These are phyloP conservation scores for Guillardia theta DNA, from an alignment of 78 protist genomes.

Conservation along the genomic window DNA sequence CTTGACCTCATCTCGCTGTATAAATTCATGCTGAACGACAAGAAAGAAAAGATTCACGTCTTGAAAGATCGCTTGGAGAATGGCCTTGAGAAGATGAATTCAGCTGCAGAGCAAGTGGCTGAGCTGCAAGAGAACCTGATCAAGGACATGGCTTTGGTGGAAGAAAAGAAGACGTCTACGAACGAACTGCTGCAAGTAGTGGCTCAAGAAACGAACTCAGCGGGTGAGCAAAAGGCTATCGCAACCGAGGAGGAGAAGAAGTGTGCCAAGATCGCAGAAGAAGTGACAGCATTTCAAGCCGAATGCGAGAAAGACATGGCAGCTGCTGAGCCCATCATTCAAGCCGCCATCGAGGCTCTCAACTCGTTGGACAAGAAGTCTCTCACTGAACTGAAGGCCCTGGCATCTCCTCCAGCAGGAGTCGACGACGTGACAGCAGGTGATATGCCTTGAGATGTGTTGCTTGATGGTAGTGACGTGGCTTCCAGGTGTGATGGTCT, in stretches of 20 bases:
- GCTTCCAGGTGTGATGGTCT: slow-evolving; percentile 58
- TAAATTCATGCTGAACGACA: slow-evolving; percentile 53
- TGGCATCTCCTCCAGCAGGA: slow-evolving; percentile 54
- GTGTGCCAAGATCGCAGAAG: background rate
- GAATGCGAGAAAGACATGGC: slow-evolving; percentile 51
- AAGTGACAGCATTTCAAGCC: slow-evolving; percentile 47
- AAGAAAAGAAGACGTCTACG: slow-evolving; percentile 31
- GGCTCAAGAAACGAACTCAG: slow-evolving; percentile 63
- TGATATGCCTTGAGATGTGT: too few species aligned
- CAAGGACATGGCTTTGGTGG: slow-evolving; percentile 55
- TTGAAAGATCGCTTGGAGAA: slow-evolving; percentile 52
- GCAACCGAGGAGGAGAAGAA: slow-evolving; percentile 20
- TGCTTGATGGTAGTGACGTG: slow-evolving; percentile 53
- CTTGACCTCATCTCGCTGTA: slow-evolving; percentile 77
- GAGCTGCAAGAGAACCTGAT: slow-evolving; percentile 67
- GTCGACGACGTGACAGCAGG: slow-evolving; percentile 57
- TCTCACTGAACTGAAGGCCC: slow-evolving; percentile 70
- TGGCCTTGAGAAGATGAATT: slow-evolving; percentile 66
- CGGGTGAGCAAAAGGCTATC: slow-evolving; percentile 50
- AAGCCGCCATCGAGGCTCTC: slow-evolving; percentile 72
- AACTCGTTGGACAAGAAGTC: slow-evolving; percentile 68
- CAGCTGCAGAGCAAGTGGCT: slow-evolving; percentile 62
- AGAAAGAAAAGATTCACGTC: slow-evolving; percentile 42
- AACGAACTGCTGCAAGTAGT: slow-evolving; percentile 70
- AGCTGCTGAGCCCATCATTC: slow-evolving; percentile 71